Percentiles rank a stretch among this genome's conserved stretches.
Conservation (phyloP, 345 rosid genomes). For the Noccaea caerulescens region DNA sequence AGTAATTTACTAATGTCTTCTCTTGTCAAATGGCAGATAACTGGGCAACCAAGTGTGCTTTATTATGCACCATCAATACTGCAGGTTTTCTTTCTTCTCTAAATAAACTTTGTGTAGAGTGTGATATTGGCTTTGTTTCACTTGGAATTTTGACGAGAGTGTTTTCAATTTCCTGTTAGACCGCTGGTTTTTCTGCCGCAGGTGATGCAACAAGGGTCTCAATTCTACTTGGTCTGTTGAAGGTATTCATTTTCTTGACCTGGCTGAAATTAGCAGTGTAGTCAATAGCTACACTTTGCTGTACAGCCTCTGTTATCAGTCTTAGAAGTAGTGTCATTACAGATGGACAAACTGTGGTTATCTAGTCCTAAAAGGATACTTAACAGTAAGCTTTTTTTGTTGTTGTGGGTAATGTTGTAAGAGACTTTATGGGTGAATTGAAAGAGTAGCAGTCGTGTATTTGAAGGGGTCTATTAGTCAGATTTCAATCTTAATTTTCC, state of each 20-base stretch:
- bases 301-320: conserved; percentile 23
- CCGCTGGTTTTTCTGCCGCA: conserved; percentile 94
- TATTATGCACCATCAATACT: conserved; percentile 92
- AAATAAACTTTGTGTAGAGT: conserved; percentile 8
- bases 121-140: conserved; percentile 10
- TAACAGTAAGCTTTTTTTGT: background rate
- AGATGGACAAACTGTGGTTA: conserved; percentile 5
- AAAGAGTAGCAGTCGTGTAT: conserved; percentile 11
- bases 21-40: conserved; percentile 60
- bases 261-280: conserved; percentile 5
- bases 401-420: background rate
- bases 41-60: conserved; percentile 97
- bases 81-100: conserved; percentile 57
- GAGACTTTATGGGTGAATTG: conserved; percentile 12
- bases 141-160: conserved; percentile 9
- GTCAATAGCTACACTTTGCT: background rate
- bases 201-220: conserved; percentile 96
- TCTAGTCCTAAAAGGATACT: background rate
- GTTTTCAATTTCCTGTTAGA: conserved; percentile 48
- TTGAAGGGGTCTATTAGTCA: background rate
- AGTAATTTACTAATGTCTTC: conserved; percentile 5
- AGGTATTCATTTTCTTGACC: conserved; percentile 50
- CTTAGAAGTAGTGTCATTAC: conserved; percentile 8
- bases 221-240: conserved; percentile 76
- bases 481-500: background rate